phyloP scores from a whole-genome alignment of 768 basidiomycete species.

The Tricholoma hemisulphureum region DNA sequence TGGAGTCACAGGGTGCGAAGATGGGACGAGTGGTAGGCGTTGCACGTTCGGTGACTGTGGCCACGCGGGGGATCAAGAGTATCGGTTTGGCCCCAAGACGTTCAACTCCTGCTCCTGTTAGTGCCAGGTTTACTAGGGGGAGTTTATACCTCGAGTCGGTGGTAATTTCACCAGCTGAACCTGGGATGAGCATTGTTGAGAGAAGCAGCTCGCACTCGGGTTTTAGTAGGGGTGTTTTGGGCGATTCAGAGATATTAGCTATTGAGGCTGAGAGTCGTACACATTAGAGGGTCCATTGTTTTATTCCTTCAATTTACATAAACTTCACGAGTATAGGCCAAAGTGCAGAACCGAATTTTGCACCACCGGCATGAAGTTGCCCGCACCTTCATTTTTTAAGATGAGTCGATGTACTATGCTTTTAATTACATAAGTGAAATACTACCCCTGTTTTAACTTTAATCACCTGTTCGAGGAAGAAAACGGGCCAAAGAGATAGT shows the following conservation, averaged over 20 bases:
- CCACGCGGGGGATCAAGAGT: conserved; percentile 34
- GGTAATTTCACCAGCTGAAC: conserved; percentile 27
- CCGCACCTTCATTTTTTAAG: too few relatives aligned
- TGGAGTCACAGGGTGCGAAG: conserved; percentile 17
- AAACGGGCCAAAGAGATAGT: too few relatives aligned
- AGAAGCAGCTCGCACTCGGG: conserved; percentile 19
- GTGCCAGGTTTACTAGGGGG: conserved; percentile 19
- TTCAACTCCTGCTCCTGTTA: conserved; percentile 33
- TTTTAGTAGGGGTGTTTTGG: conserved; percentile 20
- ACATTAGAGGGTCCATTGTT: too few relatives aligned
- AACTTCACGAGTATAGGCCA: too few relatives aligned
- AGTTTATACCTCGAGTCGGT: conserved; percentile 36
- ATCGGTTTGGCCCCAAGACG: conserved; percentile 38
- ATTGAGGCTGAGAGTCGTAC: conserved; percentile 22
- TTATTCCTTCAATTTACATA: too few relatives aligned
- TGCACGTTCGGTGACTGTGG: conserved; percentile 11
- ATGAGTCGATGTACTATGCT: too few relatives aligned
- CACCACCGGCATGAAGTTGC: too few relatives aligned
- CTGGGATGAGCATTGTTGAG: conserved; percentile 19
- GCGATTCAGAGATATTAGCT: conserved; percentile 34
- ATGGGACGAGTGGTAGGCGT: conserved; percentile 14
- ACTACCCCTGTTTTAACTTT: too few relatives aligned
- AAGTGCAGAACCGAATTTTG: too few relatives aligned
- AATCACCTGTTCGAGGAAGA: too few relatives aligned
- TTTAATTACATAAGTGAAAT: too few relatives aligned